A percentile compares a stretch with the other conserved stretches of the same genome.
Conservation (phyloP, 2,329 filamentous ascomycete genomes). For the Aspergillus sp. region DNA sequence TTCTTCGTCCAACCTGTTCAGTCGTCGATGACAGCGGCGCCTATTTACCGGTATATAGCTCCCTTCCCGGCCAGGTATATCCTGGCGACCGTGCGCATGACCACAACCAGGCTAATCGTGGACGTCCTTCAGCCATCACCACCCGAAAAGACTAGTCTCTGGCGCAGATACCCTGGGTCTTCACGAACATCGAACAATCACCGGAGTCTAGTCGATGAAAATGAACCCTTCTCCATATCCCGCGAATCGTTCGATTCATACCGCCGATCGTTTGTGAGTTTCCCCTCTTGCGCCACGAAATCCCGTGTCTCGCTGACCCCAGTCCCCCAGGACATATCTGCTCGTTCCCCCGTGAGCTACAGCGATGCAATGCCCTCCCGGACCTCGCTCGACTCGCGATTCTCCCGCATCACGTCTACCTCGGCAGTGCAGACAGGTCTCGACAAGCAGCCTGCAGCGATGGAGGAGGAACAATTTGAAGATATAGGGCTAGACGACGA, state of each 20-base stretch:
- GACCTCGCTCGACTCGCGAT: conserved; percentile 76
- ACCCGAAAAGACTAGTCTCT: conserved; percentile 77
- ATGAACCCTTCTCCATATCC: conserved; percentile 92
- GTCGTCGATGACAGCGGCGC: conserved; percentile 95
- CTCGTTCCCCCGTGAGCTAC: conserved; percentile 70
- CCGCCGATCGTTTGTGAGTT: conserved; percentile 83
- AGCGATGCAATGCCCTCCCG: conserved; percentile 61
- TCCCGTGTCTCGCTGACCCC: conserved; percentile 10
- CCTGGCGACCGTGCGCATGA: background rate
- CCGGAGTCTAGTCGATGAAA: conserved; percentile 69
- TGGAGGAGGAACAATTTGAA: conserved; percentile 78
- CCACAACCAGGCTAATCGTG: conserved; percentile 1
- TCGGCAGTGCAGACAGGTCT: conserved; percentile 57
- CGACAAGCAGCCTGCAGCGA: conserved; percentile 55
- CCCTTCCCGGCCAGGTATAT: background rate
- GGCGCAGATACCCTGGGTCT: conserved; percentile 55
- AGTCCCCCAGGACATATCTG: conserved; percentile 73
- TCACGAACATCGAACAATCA: conserved; percentile 53
- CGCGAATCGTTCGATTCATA: conserved; percentile 97
- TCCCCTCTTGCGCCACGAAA: conserved; percentile 2
- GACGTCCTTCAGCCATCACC: conserved; percentile 68
- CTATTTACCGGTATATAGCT: conserved; percentile 72
- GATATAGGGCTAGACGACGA: conserved; percentile 86
- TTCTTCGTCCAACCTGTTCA: conserved; percentile 43
- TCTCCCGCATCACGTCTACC: conserved; percentile 61